Evolutionary conservation across 2,329 filamentous ascomycete genomes (phyloP).

Genomic region (Penicillium vulpinum): DNA sequence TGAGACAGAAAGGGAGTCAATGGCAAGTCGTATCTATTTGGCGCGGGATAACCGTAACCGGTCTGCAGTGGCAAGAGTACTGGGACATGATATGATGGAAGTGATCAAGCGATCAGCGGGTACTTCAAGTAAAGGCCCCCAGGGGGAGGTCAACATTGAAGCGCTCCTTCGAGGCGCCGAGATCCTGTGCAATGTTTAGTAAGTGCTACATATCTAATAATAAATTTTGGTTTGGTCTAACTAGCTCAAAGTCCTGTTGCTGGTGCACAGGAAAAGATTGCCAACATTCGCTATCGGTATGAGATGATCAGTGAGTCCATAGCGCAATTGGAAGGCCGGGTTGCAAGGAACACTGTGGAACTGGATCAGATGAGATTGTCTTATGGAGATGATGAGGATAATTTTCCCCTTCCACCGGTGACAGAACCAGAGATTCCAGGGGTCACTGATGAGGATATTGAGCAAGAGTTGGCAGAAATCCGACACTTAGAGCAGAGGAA

Average conservation of each 20-base stretch:
- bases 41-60: conserved; percentile 66
- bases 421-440: conserved; percentile 23
- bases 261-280: conserved; percentile 75
- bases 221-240: conserved; percentile 12
- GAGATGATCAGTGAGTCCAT: conserved; percentile 71
- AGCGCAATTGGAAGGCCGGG: conserved; percentile 75
- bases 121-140: conserved; percentile 53
- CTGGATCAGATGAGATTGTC: conserved; percentile 69
- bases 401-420: conserved; percentile 49
- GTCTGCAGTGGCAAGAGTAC: conserved; percentile 80
- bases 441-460: conserved; percentile 47
- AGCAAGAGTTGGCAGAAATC: conserved; percentile 55
- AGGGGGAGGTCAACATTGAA: conserved; percentile 80
- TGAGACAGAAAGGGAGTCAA: conserved; percentile 40
- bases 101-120: conserved; percentile 66
- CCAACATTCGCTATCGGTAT: conserved; percentile 69
- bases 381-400: conserved; percentile 57
- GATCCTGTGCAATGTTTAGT: conserved; percentile 86
- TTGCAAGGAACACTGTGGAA: conserved; percentile 72
- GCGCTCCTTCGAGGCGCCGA: conserved; percentile 82
- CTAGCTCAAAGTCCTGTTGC: conserved; percentile 62
- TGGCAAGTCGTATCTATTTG: conserved; percentile 50
- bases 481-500: conserved; percentile 64
- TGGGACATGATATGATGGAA: conserved; percentile 83
- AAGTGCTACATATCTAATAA: conserved; percentile 12